A percentile compares a stretch with the other conserved stretches of the same genome.
phyloP scores from a whole-genome alignment of 2,329 filamentous ascomycete species.

The Phialophora macrospora region DNA sequence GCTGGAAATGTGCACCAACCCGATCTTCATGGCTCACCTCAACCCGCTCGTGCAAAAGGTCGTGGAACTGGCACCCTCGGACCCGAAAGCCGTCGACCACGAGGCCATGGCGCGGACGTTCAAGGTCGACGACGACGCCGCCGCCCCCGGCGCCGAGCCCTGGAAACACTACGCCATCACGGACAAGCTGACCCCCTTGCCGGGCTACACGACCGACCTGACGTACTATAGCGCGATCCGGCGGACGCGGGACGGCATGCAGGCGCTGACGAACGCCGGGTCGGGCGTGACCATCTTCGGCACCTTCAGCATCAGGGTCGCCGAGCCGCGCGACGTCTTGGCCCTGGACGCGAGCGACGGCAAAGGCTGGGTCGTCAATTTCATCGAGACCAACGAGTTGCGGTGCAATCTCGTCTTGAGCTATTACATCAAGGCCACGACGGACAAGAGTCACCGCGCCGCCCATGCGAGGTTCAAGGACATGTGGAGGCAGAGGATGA shows the following conservation, averaged over 20 bases:
- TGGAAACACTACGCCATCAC: conserved; percentile 38
- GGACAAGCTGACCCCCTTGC: conserved; percentile 34
- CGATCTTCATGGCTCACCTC: conserved; percentile 27
- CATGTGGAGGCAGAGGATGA: conserved; percentile 31
- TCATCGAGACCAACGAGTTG: conserved; percentile 32
- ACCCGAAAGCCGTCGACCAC: conserved; percentile 31
- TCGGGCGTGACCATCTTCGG: conserved; percentile 36
- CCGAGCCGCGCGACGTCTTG: conserved; percentile 3
- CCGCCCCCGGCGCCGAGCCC: conserved; percentile 21
- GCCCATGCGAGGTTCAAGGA: conserved; percentile 34
- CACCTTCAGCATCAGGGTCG: conserved; percentile 25
- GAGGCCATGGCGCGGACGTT: conserved; percentile 16
- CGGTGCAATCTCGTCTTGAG: conserved; percentile 32
- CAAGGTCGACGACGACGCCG: conserved; percentile 21
- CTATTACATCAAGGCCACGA: conserved; percentile 34
- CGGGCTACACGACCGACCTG: conserved; percentile 31
- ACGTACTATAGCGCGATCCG: conserved; percentile 32
- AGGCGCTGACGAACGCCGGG: conserved; percentile 37
- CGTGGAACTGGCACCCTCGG: conserved; percentile 15
- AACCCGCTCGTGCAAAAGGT: conserved; percentile 31
- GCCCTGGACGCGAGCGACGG: conserved; percentile 10
- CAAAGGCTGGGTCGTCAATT: conserved; percentile 26
- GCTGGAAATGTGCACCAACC: conserved; percentile 27
- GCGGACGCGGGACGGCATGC: conserved; percentile 30
- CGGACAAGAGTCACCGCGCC: conserved; percentile 31